Percentiles rank a stretch among this genome's conserved stretches.
These are phyloP conservation scores for Alternaria rosae DNA, from an alignment of 2,329 filamentous ascomycete species.

Conservation along the genomic window DNA sequence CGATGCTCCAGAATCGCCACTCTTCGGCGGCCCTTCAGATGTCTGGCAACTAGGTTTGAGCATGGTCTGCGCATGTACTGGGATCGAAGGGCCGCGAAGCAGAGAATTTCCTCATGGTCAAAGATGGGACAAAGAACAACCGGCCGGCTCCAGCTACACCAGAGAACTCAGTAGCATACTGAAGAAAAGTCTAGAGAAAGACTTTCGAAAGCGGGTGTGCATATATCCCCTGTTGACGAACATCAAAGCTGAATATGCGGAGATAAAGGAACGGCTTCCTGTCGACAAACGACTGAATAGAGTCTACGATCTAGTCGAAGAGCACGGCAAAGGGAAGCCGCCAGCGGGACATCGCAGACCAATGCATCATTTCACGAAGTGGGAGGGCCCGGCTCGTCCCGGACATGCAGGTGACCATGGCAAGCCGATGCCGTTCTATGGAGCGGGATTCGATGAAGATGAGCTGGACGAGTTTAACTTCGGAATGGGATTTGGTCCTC, in stretches of 20 bases:
- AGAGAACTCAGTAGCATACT: slow-evolving; percentile 9
- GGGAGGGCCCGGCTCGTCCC: neutral
- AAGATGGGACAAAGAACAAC: slow-evolving; percentile 8
- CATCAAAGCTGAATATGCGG: slow-evolving; percentile 3
- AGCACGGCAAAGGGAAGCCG: neutral
- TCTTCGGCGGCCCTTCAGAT: slow-evolving; percentile 17
- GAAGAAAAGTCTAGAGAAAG: slow-evolving; percentile 5
- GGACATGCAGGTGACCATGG: neutral
- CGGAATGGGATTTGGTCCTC: neutral
- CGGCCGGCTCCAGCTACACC: slow-evolving; percentile 18
- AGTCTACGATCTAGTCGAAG: neutral
- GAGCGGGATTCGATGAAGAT: neutral
- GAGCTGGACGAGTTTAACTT: neutral
- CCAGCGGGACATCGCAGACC: slow-evolving; percentile 9
- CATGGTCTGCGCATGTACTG: slow-evolving; percentile 22
- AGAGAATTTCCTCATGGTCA: slow-evolving; percentile 1
- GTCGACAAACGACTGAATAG: slow-evolving; percentile 1
- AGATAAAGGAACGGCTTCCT: slow-evolving; percentile 1
- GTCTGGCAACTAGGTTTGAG: slow-evolving; percentile 26
- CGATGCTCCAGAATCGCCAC: slow-evolving; percentile 24
- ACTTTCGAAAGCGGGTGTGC: neutral
- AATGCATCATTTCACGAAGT: neutral
- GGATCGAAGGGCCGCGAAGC: slow-evolving; percentile 8
- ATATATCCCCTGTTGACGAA: neutral
- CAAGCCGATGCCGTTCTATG: neutral